Evolutionary conservation across 495 filamentous ascomycete genomes (phyloP), one percentile per base, ranked within the genome.

Genomic region (Rostrohypoxylon terebratum): DNA sequence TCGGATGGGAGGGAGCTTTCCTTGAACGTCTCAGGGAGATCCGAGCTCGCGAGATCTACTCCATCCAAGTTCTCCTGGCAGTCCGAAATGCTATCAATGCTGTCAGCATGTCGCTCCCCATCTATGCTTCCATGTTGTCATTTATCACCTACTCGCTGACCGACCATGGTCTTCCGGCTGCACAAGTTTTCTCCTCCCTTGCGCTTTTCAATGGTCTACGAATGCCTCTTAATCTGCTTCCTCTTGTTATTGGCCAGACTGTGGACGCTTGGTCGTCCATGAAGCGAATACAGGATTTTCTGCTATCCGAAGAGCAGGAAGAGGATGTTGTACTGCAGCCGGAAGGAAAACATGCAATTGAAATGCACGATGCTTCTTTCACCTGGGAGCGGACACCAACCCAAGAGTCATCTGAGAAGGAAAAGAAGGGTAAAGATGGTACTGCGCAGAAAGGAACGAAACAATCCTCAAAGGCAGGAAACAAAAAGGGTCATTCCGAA

Each of bases 91-190:
- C 84, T 20, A 94, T 97, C 78, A 91, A 93, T 72, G 92, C 93
- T 40, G 85, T 95, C 40, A 85, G 85, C 68, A 77, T 89, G 79
- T 90, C 92, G 8, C 83, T 97, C 66, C 94, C 96, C 6, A 90
- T 94, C 42, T 97, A 97, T 73, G 94, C 94, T 3, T 95, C 94
- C 7, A 97, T 98, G 93, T 80, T 98, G 33, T 87, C 94, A 1
- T 99, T 99, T 81, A 94, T 99, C 78, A 96, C 94, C 4, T 98
- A 93, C 77, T 91, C 92, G 1, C 84, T 97, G 28, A 90, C 94
- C 1, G 82, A 90, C 38, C 90, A 95, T 72, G 77, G 75, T 11
- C 85, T 97, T 10, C 80, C 88, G 14, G 90, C 95, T 0, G 93
- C 94, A 0, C 84, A 89, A 16, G 86, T 98, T 53, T 99, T 99